Evolutionary conservation across 192 early-diverging fungal genomes (phyloP).

Genomic region (Rhizophagus sp.): DNA sequence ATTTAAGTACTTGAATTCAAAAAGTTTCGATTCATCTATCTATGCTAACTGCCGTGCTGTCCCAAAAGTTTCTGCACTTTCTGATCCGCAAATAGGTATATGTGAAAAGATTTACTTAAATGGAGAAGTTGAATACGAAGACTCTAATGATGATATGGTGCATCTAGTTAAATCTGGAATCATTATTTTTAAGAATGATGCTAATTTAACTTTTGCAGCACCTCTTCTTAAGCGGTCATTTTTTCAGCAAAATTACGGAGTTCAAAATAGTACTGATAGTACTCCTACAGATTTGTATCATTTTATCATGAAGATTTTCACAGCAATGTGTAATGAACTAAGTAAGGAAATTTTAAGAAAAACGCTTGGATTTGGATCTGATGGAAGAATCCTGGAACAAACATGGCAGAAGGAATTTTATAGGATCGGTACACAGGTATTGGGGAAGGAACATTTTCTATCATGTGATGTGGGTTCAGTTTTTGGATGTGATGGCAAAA

Average conservation of each 20-base stretch:
- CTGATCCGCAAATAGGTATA: not conserved
- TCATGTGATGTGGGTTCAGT: slow-evolving; percentile 38
- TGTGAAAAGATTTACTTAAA: slow-evolving; percentile 9
- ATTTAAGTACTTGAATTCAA: slow-evolving; percentile 16
- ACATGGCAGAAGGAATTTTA: slow-evolving; percentile 21
- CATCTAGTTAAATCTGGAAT: not conserved
- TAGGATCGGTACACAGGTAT: slow-evolving; percentile 7
- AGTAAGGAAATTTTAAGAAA: not conserved
- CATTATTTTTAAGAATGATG: not conserved
- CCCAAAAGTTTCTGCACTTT: not conserved
- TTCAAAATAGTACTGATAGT: not conserved
- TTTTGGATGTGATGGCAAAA: slow-evolving; percentile 32
- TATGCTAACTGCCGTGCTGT: not conserved
- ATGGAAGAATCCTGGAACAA: not conserved
- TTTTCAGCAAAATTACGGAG: not conserved
- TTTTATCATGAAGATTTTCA: not conserved
- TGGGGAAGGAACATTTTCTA: slow-evolving; percentile 3
- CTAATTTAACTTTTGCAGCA: not conserved
- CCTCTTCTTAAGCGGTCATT: not conserved
- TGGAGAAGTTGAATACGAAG: not conserved
- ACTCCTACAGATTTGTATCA: not conserved
- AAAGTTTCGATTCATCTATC: not conserved
- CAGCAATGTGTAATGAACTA: not conserved
- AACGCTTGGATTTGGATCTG: slow-evolving; percentile 1
- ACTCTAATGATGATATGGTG: not conserved